phyloP scores from a whole-genome alignment of 441 rosid genomes.

The Metrosideros polymorpha region DNA sequence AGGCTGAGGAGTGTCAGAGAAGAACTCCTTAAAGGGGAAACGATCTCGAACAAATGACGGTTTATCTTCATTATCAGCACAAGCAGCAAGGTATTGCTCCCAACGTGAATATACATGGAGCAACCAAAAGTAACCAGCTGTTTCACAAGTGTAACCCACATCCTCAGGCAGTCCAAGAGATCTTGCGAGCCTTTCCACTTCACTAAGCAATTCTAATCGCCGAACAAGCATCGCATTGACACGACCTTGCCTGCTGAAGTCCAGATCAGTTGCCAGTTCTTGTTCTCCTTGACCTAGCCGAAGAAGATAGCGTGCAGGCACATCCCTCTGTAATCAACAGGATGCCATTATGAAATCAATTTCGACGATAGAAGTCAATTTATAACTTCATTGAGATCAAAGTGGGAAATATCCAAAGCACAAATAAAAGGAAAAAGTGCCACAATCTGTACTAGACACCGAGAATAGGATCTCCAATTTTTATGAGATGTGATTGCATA shows the following conservation, averaged over 20 bases:
- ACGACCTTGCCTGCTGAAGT: slow-evolving; percentile 98
- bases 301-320: slow-evolving; percentile 96
- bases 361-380: neutral
- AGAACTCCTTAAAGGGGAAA: slow-evolving; percentile 91
- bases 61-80: slow-evolving; percentile 74
- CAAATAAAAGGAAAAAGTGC: neutral
- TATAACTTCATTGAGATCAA: neutral
- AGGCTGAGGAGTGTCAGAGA: slow-evolving; percentile 72
- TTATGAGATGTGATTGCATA: neutral
- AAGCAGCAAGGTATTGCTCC: slow-evolving; percentile 93
- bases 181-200: slow-evolving; percentile 96
- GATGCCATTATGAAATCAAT: neutral
- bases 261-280: slow-evolving; percentile 98
- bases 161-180: slow-evolving; percentile 98
- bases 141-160: slow-evolving; percentile 98
- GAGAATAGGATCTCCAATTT: neutral
- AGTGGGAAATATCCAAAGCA: neutral
- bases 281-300: slow-evolving; percentile 99
- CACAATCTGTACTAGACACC: neutral
- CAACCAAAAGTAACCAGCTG: slow-evolving; percentile 98
- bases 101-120: slow-evolving; percentile 96
- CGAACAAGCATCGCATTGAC: slow-evolving; percentile 99
- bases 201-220: slow-evolving; percentile 78
- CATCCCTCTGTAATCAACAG: slow-evolving; percentile 71
- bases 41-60: slow-evolving; percentile 70